These are phyloP conservation scores for Ophiostoma tasmaniense DNA, from an alignment of 2,329 filamentous ascomycete genomes.

Conservation along the genomic window DNA sequence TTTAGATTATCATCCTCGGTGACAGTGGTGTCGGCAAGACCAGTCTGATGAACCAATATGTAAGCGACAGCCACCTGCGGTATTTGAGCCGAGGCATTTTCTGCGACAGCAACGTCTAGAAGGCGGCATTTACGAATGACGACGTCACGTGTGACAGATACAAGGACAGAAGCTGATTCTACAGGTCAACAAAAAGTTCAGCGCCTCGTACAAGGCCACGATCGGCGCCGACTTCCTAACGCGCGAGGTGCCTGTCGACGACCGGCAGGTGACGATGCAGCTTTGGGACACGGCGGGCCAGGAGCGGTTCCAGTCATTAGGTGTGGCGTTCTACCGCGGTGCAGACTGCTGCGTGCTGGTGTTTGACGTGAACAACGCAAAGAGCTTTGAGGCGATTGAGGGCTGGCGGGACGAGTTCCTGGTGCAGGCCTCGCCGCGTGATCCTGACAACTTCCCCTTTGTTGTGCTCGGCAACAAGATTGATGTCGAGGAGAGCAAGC, in stretches of 20 bases:
- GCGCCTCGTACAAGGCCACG: slow-evolving; percentile 97
- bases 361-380: slow-evolving; percentile 98
- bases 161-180: slow-evolving; percentile 1
- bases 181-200: slow-evolving; percentile 99
- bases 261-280: slow-evolving; percentile 98
- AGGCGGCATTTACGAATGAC: neutral
- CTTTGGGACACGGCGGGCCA: slow-evolving; percentile 98
- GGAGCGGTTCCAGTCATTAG: slow-evolving; percentile 93
- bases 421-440: slow-evolving; percentile 91
- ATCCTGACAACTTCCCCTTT: slow-evolving; percentile 96
- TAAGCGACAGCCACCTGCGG: slow-evolving; percentile 39
- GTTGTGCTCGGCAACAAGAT: slow-evolving; percentile 99
- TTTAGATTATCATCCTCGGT: slow-evolving; percentile 93
- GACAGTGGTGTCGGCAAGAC: slow-evolving; percentile 99
- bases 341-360: slow-evolving; percentile 97
- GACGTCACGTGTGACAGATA: neutral
- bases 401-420: slow-evolving; percentile 98
- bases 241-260: slow-evolving; percentile 94
- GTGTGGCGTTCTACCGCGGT: slow-evolving; percentile 93
- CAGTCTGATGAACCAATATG: slow-evolving; percentile 99
- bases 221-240: slow-evolving; percentile 98
- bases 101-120: neutral
- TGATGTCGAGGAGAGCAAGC: slow-evolving; percentile 94
- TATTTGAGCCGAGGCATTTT: neutral
- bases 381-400: slow-evolving; percentile 97